Conservation (phyloP, 2,329 filamentous ascomycete genomes). For the Ophidiomyces ophidiicola region DNA sequence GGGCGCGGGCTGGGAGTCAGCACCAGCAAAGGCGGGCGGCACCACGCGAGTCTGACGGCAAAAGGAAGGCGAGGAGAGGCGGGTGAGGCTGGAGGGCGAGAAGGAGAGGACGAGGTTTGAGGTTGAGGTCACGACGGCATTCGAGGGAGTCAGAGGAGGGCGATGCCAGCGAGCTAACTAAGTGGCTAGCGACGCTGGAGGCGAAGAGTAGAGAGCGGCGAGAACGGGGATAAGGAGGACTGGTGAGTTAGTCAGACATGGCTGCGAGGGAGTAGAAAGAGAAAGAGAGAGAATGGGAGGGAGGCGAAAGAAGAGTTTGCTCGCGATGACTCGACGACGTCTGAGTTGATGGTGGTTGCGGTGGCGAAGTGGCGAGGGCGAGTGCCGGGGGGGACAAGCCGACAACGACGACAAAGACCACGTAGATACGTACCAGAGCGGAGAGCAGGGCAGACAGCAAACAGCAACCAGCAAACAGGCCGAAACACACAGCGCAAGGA, state of each 20-base stretch:
- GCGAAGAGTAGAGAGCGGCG: neutral
- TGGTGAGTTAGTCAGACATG: neutral
- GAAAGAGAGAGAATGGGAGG: neutral
- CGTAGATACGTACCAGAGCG: neutral
- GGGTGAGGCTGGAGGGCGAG: too few species aligned
- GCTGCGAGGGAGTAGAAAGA: neutral
- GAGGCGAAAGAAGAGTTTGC: neutral
- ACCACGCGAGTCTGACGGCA: neutral
- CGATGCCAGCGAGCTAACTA: too few species aligned
- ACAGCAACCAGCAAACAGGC: too few species aligned
- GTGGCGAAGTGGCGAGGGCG: constrained; percentile 4
- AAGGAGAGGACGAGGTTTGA: too few species aligned
- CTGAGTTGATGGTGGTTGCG: neutral
- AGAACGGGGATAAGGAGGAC: neutral
- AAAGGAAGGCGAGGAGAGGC: constrained; percentile 1
- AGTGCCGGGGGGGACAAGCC: neutral
- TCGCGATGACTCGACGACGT: neutral
- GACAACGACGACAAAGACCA: neutral
- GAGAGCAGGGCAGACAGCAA: too few species aligned
- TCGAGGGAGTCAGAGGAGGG: too few species aligned
- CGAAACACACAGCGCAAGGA: too few species aligned
- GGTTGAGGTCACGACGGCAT: too few species aligned
- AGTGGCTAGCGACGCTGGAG: neutral
- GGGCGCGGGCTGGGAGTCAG: constrained; percentile 11
- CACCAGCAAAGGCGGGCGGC: constrained; percentile 14